Evolutionary conservation across 345 rosid genomes (phyloP), one percentile per base, ranked within the genome.

Genomic region (Populus pruinosa): DNA sequence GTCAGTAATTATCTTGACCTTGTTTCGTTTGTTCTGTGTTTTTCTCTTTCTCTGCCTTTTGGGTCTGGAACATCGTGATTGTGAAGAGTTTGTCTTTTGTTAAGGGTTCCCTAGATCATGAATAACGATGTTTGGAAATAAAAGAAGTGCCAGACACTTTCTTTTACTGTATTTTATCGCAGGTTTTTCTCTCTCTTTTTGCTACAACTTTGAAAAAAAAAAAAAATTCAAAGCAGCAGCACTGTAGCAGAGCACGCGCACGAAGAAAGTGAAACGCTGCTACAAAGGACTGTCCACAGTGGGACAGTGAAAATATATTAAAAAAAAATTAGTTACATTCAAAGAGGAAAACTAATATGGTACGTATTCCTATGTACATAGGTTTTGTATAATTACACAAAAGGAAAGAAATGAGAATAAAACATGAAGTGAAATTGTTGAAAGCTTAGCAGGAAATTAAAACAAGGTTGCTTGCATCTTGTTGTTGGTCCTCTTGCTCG

Each of bases 401-500:
- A 9, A 8, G 61, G 8, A 56, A 10, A 36, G 9, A 2, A 1
- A 29, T 17, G 6, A 71, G 7, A 33, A 9, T 18, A 67, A 1
- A 61, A 8, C 29, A 20, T 9, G 21, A 31, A 31, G 33, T 31
- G 33, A 33, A 33, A 33, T 33, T 33, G 35, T 3, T 33, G 35
- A 33, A 33, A 33, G 35, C 35, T 0, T 39, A 39, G 43, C 43
- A 39, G 43, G 38, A 53, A 17, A 49, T 61, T 1, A 29, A 47
- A 49, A 25, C 2, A 14, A 44, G 1, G 41, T 6, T 36, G 56
- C 89, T 85, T 84, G 87, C 90, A 79, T 20, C 74, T 25, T 73
- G 50, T 67, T 86, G 84, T 25, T 59, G 75, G 76, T 80, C 79
- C 55, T 83, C 81, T 39, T 76, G 39, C 55, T 83, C 81, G 29